phyloP scores from a whole-genome alignment of 768 basidiomycete species.

The Naganishia onofrii region DNA sequence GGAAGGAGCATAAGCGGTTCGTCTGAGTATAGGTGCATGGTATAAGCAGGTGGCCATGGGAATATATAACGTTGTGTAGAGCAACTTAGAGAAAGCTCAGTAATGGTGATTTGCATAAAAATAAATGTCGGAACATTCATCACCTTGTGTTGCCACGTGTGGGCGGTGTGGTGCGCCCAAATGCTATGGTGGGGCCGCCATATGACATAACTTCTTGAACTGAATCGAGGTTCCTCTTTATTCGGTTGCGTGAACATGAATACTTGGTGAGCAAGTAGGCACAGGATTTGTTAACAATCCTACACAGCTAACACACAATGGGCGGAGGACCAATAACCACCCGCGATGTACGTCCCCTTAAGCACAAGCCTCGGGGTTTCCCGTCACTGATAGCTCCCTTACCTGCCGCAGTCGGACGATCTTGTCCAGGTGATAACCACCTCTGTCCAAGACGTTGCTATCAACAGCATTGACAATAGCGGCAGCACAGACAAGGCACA shows the following conservation, averaged over 20 bases:
- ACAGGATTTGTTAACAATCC: not conserved
- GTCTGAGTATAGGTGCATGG: not conserved
- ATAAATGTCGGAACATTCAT: not conserved
- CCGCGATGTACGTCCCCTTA: slow-evolving; percentile 6
- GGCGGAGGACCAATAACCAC: slow-evolving; percentile 21
- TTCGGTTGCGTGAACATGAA: not conserved
- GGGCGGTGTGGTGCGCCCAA: slow-evolving; percentile 21
- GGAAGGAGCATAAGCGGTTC: slow-evolving; percentile 15
- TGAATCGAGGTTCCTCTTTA: not conserved
- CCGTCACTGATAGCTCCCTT: not conserved
- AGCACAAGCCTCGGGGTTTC: not conserved
- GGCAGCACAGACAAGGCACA: slow-evolving; percentile 35
- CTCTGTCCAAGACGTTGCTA: slow-evolving; percentile 1
- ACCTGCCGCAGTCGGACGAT: slow-evolving; percentile 18
- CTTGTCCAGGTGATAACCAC: slow-evolving; percentile 17
- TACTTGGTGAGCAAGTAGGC: too few relatives aligned
- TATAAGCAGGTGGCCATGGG: too few relatives aligned
- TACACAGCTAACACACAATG: not conserved
- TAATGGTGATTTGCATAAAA: not conserved
- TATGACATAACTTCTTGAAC: not conserved
- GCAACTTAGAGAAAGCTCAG: slow-evolving; percentile 13
- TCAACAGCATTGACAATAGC: not conserved
- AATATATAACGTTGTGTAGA: slow-evolving; percentile 11
- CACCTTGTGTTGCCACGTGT: not conserved
- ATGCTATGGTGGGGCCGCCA: not conserved